phyloP scores from a whole-genome alignment of 352 stramenopile species.

The Globisporangium cylindrosporum region DNA sequence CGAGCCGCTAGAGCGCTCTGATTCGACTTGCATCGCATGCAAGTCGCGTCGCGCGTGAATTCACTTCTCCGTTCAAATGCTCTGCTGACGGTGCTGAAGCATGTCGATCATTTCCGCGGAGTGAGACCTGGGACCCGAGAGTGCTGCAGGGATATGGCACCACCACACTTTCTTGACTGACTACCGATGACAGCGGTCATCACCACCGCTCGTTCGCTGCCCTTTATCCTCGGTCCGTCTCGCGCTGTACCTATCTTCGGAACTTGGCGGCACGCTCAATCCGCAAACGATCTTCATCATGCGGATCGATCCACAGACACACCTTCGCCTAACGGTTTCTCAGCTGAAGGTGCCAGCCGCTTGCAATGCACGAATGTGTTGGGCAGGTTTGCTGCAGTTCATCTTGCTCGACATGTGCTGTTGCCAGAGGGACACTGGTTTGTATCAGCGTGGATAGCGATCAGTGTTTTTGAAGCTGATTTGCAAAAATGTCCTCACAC shows the following conservation, averaged over 20 bases:
- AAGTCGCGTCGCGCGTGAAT: background rate
- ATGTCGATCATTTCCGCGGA: background rate
- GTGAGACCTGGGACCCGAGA: background rate
- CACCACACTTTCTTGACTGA: background rate
- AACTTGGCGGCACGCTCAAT: too few species aligned
- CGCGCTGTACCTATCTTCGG: too few species aligned
- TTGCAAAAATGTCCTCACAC: background rate
- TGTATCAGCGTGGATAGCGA: background rate
- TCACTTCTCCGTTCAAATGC: background rate
- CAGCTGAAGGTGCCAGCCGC: too few species aligned
- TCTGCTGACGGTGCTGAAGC: background rate
- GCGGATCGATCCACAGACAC: too few species aligned
- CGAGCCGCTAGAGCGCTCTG: background rate
- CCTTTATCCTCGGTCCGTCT: background rate
- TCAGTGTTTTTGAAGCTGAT: background rate
- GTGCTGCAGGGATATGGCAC: background rate
- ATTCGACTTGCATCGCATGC: background rate
- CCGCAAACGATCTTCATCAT: too few species aligned
- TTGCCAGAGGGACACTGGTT: background rate
- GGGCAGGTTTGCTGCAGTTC: background rate
- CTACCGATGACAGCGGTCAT: background rate
- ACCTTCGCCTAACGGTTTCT: too few species aligned
- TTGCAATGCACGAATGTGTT: background rate
- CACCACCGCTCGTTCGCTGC: background rate
- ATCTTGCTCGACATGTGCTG: background rate